phyloP scores from a whole-genome alignment of 2,329 filamentous ascomycete species.

The Lecanicillium sp. region DNA sequence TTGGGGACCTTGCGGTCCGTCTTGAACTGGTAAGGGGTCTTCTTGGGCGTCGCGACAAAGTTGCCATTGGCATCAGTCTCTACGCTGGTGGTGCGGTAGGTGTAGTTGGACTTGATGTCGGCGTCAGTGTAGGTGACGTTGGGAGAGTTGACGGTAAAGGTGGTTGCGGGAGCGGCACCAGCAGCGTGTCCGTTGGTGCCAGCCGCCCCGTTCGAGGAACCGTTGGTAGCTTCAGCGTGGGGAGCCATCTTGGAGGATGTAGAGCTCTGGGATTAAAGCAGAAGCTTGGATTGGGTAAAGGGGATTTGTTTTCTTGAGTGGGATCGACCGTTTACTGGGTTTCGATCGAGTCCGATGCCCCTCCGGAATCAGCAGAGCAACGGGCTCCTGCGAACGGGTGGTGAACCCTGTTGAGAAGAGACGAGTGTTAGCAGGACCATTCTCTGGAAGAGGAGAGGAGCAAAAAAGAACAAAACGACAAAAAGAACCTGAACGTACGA shows the following conservation, averaged over 20 bases:
- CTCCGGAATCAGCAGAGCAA: constrained; percentile 82
- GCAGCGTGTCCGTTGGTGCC: constrained; percentile 35
- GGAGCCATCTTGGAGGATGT: constrained; percentile 72
- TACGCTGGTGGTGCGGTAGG: constrained; percentile 89
- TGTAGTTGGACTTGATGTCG: constrained; percentile 89
- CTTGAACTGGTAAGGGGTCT: constrained; percentile 95
- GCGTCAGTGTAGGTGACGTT: constrained; percentile 86
- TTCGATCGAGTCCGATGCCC: constrained; percentile 63
- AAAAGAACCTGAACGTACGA: constrained; percentile 57
- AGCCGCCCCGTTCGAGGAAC: constrained; percentile 56
- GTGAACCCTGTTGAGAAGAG: constrained; percentile 63
- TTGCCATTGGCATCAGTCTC: constrained; percentile 63
- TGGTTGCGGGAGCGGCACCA: constrained; percentile 42
- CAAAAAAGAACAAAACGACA: not conserved
- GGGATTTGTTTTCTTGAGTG: constrained; percentile 15
- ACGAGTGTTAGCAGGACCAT: not conserved
- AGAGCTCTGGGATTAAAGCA: constrained; percentile 13
- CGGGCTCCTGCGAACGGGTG: constrained; percentile 95
- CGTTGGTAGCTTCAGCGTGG: constrained; percentile 62
- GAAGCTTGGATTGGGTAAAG: constrained; percentile 13
- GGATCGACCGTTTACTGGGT: constrained; percentile 43
- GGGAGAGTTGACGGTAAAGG: constrained; percentile 85
- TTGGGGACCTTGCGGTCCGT: constrained; percentile 89
- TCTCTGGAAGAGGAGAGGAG: not conserved
- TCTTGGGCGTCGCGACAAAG: constrained; percentile 75